phyloP scores from a whole-genome alignment of 2,329 filamentous ascomycete species.

The Aspergillus aculeatinus region DNA sequence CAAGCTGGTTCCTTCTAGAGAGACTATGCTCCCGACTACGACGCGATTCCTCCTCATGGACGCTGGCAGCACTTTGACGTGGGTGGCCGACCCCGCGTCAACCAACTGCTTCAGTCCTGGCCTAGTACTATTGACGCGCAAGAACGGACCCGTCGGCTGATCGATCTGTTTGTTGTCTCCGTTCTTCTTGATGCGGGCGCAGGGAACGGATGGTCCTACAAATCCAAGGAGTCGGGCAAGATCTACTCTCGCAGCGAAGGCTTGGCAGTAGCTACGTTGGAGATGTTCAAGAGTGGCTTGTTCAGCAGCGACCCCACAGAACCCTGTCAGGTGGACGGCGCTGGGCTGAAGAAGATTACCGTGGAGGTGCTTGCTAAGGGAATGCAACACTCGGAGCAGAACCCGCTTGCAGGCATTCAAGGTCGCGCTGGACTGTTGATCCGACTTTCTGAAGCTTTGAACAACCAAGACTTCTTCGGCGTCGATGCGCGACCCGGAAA shows the following conservation, averaged over 20 bases:
- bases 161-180: conserved; percentile 63
- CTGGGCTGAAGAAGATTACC: conserved; percentile 72
- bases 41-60: conserved; percentile 77
- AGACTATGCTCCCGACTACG: conserved; percentile 68
- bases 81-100: conserved; percentile 55
- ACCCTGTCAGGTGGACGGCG: conserved; percentile 85
- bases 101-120: conserved; percentile 53
- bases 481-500: conserved; percentile 82
- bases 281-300: conserved; percentile 91
- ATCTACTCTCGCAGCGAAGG: conserved; percentile 84
- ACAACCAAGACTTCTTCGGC: conserved; percentile 81
- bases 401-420: conserved; percentile 80
- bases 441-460: conserved; percentile 71
- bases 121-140: conserved; percentile 47
- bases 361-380: conserved; percentile 73
- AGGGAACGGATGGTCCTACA: conserved; percentile 88
- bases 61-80: conserved; percentile 66
- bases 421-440: conserved; percentile 78
- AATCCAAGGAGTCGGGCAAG: conserved; percentile 82
- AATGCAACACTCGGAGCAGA: conserved; percentile 78
- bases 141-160: conserved; percentile 56
- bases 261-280: conserved; percentile 71
- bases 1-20: conserved; percentile 47
- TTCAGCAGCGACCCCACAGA: conserved; percentile 82
- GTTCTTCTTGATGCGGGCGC: conserved; percentile 71